Evolutionary conservation across 768 basidiomycete species (phyloP).

Genomic region (Pleurotus eryngii): DNA sequence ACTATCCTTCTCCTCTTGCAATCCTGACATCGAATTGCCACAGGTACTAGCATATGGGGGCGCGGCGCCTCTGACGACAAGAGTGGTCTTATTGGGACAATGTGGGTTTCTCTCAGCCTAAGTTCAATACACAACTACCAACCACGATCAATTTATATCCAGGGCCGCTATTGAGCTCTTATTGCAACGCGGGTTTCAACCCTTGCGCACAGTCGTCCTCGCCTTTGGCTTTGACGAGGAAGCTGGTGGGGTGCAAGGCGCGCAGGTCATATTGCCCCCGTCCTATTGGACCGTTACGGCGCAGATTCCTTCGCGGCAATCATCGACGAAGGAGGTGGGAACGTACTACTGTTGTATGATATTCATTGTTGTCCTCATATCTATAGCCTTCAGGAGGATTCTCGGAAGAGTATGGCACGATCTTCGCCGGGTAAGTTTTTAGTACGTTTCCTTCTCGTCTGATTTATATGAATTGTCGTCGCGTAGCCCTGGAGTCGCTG

Average conservation of each 20-base stretch:
- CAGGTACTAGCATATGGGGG: conserved; percentile 66
- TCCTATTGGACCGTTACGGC: conserved; percentile 62
- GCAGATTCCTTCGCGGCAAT: conserved; percentile 69
- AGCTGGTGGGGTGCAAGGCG: conserved; percentile 57
- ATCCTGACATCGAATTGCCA: not conserved
- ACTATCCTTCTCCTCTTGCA: not conserved
- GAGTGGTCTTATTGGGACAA: conserved; percentile 58
- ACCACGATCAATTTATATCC: not conserved
- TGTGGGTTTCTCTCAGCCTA: conserved; percentile 35
- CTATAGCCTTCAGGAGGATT: conserved; percentile 34
- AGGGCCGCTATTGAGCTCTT: conserved; percentile 62
- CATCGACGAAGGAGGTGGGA: conserved; percentile 83
- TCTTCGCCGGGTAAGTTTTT: conserved; percentile 40
- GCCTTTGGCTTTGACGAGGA: conserved; percentile 81
- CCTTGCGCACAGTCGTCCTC: conserved; percentile 58
- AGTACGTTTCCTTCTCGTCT: not conserved
- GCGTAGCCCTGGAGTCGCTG: conserved; percentile 54
- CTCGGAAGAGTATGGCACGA: conserved; percentile 43
- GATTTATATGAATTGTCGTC: not conserved
- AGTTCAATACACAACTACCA: no score
- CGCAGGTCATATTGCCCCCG: conserved; percentile 40
- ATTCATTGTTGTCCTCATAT: not conserved
- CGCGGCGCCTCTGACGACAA: conserved; percentile 77
- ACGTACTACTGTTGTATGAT: no score
- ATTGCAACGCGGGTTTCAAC: conserved; percentile 56